Base-by-base conservation (phyloP, 1,284 basidiomycete species). In the Cutaneotrichosporon sp. region DNA sequence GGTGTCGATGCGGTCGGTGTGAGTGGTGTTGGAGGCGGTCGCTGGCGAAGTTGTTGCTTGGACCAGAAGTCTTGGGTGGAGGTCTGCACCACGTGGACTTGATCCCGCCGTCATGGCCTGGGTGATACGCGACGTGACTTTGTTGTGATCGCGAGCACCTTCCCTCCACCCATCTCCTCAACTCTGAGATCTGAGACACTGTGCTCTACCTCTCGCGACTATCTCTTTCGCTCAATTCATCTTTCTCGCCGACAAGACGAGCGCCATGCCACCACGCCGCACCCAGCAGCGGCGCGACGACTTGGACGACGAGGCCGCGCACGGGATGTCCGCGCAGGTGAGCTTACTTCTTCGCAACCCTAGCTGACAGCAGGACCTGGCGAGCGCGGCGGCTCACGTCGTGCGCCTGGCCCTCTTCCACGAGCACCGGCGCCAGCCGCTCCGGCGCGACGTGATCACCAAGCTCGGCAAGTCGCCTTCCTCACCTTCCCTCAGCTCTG, bases 401-500 rank as follows among this genome's bases (percentile, higher is more conserved):
- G 74, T 76, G 27, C 67, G 76, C 42, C 63, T 74, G 20, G 75
- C 77, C 0, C 60, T 80, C 25, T 78, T 77, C 56, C 66, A 67
- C 29, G 76, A 79, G 64, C 75, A 78, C 57, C 70, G 68, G 31
- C 67, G 69, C 36, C 63, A 62, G 10, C 60, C 73, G 7, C 62
- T 80, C 2, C 58, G 69, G 27, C 70, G 76, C 33, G 64, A 70
- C 4, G 63, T 68, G 14, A 73, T 76, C 50, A 54, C 59, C 24
- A 72, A 72, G 46, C 58, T 69, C 22, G 66, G 79, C 77, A 25
- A 49, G 77, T 56, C 8, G n/a, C n/a, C n/a, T n/a, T n/a, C n/a
- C n/a, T n/a, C 51, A 11, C 22, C 8, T 31, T 42, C 47, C 47
- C 18, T 27, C 25, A 25, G 25, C 22, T 25, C 46, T 13, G 5